These are phyloP conservation scores for Xylaria sp. DNA, from an alignment of 2,329 filamentous ascomycete genomes.

Conservation along the genomic window DNA sequence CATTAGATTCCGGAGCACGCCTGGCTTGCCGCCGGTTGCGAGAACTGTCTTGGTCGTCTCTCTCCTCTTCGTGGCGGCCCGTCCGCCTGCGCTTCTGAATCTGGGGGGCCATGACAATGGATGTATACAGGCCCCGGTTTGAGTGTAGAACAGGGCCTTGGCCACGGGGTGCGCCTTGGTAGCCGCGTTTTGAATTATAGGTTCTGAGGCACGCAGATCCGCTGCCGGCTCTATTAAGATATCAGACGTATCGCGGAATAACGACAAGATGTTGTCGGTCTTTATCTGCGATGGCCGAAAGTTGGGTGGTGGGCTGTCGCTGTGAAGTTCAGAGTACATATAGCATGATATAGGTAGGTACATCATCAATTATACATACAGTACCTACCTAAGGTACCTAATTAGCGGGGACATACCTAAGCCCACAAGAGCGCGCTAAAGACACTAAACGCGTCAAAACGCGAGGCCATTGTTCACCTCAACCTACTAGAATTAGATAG, in stretches of 20 bases:
- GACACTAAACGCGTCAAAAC: too few species aligned
- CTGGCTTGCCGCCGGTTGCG: constrained; percentile 37
- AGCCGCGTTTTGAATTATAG: background rate
- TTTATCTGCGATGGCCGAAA: background rate
- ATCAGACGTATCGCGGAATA: too few species aligned
- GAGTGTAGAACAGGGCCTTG: background rate
- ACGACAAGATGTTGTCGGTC: background rate
- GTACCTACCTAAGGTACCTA: too few species aligned
- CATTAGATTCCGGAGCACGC: constrained; percentile 33
- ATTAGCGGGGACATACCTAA: too few species aligned
- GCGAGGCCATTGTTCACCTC: too few species aligned
- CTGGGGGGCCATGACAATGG: constrained; percentile 38
- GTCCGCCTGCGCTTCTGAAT: constrained; percentile 41
- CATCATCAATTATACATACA: too few species aligned
- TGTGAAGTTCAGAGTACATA: background rate
- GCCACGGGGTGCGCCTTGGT: background rate
- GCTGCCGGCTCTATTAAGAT: too few species aligned
- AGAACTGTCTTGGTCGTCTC: constrained; percentile 38
- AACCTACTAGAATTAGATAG: too few species aligned
- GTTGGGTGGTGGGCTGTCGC: background rate
- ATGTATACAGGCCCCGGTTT: background rate
- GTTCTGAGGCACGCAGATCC: too few species aligned
- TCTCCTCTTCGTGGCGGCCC: constrained; percentile 44
- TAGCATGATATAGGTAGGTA: background rate
- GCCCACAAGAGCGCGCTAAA: too few species aligned